These are phyloP conservation scores for Chernovozyma aurita DNA, from an alignment of 1,139 yeast genomes.

Conservation along the genomic window DNA sequence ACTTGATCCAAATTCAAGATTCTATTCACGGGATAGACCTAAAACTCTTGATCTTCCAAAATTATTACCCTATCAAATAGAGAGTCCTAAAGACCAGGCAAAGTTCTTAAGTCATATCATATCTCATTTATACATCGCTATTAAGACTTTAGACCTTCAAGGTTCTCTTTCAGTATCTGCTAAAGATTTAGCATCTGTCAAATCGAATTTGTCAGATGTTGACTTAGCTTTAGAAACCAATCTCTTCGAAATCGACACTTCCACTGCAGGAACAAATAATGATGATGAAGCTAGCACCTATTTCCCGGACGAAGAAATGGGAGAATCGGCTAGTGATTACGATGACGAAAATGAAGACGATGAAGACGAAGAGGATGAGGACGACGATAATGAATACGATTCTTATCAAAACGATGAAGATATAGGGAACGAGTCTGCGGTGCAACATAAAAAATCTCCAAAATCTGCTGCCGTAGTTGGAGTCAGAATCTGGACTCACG, in stretches of 20 bases:
- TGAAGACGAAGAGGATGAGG: slow-evolving; percentile 36
- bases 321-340: slow-evolving; percentile 23
- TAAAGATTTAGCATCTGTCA: slow-evolving; percentile 47
- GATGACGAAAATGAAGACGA: slow-evolving; percentile 41
- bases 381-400: slow-evolving; percentile 26
- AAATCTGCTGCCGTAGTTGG: slow-evolving; percentile 71
- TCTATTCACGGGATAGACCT: slow-evolving; percentile 48
- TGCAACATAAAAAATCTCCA: slow-evolving; percentile 55
- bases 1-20: slow-evolving; percentile 49
- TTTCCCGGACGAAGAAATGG: slow-evolving; percentile 16
- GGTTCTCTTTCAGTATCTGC: slow-evolving; percentile 70
- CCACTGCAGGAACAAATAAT: slow-evolving; percentile 10
- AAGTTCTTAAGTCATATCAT: slow-evolving; percentile 75
- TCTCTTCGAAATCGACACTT: slow-evolving; percentile 29
- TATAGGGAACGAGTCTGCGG: slow-evolving; percentile 28
- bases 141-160: slow-evolving; percentile 69
- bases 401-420: slow-evolving; percentile 41
- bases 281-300: slow-evolving; percentile 19
- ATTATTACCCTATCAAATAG: slow-evolving; percentile 76
- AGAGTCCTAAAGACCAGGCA: slow-evolving; percentile 64
- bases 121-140: slow-evolving; percentile 73
- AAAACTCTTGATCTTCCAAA: slow-evolving; percentile 56
- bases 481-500: slow-evolving; percentile 86
- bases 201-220: slow-evolving; percentile 36
- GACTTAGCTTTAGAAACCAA: slow-evolving; percentile 55